Percentiles rank a stretch among this genome's conserved stretches.
Evolutionary conservation across 768 basidiomycete genomes (phyloP).

Genomic region (Boletus rubroflammeus): DNA sequence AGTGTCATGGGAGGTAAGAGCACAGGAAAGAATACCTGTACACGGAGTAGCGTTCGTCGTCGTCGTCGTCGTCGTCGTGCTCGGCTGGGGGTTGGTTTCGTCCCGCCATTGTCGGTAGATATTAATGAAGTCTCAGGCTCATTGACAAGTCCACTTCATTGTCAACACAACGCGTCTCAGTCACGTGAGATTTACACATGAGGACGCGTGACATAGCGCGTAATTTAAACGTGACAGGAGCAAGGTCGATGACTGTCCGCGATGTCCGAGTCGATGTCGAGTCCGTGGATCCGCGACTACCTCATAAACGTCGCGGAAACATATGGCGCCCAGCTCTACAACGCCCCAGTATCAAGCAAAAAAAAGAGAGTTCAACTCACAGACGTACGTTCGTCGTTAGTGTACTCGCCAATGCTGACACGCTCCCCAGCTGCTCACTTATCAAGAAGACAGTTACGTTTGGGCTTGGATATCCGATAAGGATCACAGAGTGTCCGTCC

Average conservation of each 20-base stretch:
- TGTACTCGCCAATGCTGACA: not conserved
- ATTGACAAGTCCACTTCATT: not conserved
- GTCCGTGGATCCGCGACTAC: conserved; percentile 58
- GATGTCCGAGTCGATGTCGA: conserved; percentile 38
- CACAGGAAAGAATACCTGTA: conserved; percentile 1
- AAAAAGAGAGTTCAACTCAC: conserved; percentile 56
- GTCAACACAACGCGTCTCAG: conserved; percentile 6
- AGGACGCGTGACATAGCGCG: conserved; percentile 20
- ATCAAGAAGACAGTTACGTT: conserved; percentile 41
- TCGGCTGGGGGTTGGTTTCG: conserved; percentile 23
- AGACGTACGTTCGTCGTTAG: conserved; percentile 38
- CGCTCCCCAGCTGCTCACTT: conserved; percentile 54
- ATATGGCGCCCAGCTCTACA: conserved; percentile 44
- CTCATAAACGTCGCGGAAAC: conserved; percentile 48
- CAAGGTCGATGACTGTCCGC: not conserved
- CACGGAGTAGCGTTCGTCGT: not conserved
- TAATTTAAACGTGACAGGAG: conserved; percentile 3
- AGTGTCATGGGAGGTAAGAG: not conserved
- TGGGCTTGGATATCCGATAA: conserved; percentile 70
- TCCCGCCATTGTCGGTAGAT: conserved; percentile 9
- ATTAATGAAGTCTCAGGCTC: not conserved
- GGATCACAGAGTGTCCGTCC: conserved; percentile 44
- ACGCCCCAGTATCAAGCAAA: conserved; percentile 24
- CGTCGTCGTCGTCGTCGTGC: not conserved
- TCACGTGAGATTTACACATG: conserved; percentile 16